Evolutionary conservation across 768 basidiomycete genomes (phyloP).

Genomic region (Pleurotus salmoneostramineus): DNA sequence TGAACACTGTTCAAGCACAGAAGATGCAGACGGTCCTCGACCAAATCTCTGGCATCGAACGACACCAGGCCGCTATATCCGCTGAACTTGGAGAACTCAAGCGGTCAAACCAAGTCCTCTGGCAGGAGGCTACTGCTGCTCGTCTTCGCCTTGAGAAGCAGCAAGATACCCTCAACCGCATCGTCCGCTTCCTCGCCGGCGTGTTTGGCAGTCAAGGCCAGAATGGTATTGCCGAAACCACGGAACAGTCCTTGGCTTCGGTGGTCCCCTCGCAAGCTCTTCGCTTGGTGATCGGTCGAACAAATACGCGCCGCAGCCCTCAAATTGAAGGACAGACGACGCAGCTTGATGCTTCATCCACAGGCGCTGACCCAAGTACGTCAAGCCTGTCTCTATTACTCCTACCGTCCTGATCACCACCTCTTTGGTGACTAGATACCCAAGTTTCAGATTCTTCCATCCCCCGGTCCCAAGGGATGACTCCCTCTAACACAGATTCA

Average conservation of each 20-base stretch:
- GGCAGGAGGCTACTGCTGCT: constrained; percentile 82
- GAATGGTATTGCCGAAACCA: constrained; percentile 40
- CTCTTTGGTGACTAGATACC: too few relatives aligned
- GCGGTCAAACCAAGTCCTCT: constrained; percentile 78
- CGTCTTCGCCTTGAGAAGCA: constrained; percentile 83
- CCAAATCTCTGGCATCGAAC: constrained; percentile 83
- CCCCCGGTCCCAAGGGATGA: too few relatives aligned
- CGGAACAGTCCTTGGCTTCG: constrained; percentile 27
- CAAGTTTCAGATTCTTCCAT: too few relatives aligned
- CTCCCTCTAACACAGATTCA: too few relatives aligned
- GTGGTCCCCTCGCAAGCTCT: constrained; percentile 18
- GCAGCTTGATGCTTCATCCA: too few relatives aligned
- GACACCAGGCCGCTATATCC: constrained; percentile 87
- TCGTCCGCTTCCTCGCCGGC: constrained; percentile 89
- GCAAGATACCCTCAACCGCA: constrained; percentile 92
- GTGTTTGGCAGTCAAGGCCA: constrained; percentile 47
- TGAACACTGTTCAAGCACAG: constrained; percentile 48
- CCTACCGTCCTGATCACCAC: too few relatives aligned
- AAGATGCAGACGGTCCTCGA: constrained; percentile 76
- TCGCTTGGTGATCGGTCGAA: constrained; percentile 13
- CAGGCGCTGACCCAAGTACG: too few relatives aligned
- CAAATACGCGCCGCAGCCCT: constrained; percentile 33
- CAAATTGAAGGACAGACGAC: constrained; percentile 33
- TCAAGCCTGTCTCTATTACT: too few relatives aligned
- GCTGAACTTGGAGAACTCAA: constrained; percentile 85